Percentiles rank a stretch among this genome's conserved stretches.
phyloP scores from a whole-genome alignment of 2,329 filamentous ascomycete species.

The Cadophora malorum region DNA sequence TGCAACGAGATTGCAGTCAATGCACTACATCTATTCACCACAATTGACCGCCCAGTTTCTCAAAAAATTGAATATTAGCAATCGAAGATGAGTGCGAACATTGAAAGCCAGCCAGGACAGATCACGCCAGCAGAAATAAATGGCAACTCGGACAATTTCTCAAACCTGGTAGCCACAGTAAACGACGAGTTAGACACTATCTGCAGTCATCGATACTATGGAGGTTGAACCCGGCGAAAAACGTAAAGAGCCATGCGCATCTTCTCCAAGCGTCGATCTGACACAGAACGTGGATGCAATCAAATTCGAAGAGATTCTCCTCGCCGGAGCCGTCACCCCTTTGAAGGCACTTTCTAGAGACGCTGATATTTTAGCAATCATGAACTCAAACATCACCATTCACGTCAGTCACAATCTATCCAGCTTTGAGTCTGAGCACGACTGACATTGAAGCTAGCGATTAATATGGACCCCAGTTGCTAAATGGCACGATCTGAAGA shows the following conservation, averaged over 20 bases:
- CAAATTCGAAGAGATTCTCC: background rate
- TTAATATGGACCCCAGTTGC: background rate
- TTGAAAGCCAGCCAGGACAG: no score
- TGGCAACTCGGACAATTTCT: no score
- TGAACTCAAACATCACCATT: background rate
- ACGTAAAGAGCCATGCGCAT: background rate
- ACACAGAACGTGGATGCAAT: background rate
- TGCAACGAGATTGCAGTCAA: no score
- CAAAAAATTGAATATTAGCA: no score
- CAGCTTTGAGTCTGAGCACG: background rate
- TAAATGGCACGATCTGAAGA: constrained; percentile 11
- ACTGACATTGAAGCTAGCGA: background rate
- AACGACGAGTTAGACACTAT: no score
- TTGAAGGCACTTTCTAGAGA: background rate
- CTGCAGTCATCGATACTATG: no score
- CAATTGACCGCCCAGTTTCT: no score
- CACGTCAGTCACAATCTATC: background rate
- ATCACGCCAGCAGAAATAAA: no score
- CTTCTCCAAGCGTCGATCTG: background rate
- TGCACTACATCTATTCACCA: no score
- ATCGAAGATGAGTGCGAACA: no score
- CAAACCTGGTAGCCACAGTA: no score
- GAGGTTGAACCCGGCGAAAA: no score
- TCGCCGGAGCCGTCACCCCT: background rate
- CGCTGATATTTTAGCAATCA: background rate